phyloP scores from a whole-genome alignment of 1,284 basidiomycete species.

The Moniliella sp. region DNA sequence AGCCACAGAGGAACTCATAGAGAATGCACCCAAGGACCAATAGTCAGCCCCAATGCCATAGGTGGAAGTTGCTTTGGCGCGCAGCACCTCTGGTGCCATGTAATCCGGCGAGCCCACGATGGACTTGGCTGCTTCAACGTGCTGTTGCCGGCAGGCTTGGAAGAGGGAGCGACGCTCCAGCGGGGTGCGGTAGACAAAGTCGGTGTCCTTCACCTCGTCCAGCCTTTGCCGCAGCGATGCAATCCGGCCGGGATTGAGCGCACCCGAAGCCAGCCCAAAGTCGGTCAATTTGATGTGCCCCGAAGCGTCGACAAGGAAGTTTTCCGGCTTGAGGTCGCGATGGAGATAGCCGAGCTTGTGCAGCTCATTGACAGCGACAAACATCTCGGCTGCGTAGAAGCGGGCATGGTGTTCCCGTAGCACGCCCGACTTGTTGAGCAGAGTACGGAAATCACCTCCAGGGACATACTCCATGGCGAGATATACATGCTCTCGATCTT shows the following conservation, averaged over 20 bases:
- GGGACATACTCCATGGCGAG: slow-evolving; percentile 40
- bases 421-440: slow-evolving; percentile 32
- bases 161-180: slow-evolving; percentile 86
- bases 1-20: slow-evolving; percentile 68
- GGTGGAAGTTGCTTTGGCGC: slow-evolving; percentile 73
- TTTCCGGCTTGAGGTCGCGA: slow-evolving; percentile 94
- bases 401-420: slow-evolving; percentile 37
- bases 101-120: slow-evolving; percentile 97
- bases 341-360: slow-evolving; percentile 40
- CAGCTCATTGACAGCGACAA: slow-evolving; percentile 29
- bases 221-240: slow-evolving; percentile 86
- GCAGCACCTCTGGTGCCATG: slow-evolving; percentile 55
- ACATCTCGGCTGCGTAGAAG: slow-evolving; percentile 32
- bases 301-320: slow-evolving; percentile 81
- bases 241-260: slow-evolving; percentile 79
- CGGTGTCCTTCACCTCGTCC: slow-evolving; percentile 84
- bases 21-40: slow-evolving; percentile 93
- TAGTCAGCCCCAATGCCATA: slow-evolving; percentile 92
- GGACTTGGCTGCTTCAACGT: slow-evolving; percentile 61
- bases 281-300: slow-evolving; percentile 97
- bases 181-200: slow-evolving; percentile 72
- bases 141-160: slow-evolving; percentile 68
- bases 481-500: slow-evolving; percentile 29
- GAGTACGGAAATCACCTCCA: slow-evolving; percentile 31
- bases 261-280: slow-evolving; percentile 89